A percentile compares a stretch with the other conserved stretches of the same genome.
Evolutionary conservation across 1,284 basidiomycete genomes (phyloP).

Genomic region (Coniferiporia sulphurascens): DNA sequence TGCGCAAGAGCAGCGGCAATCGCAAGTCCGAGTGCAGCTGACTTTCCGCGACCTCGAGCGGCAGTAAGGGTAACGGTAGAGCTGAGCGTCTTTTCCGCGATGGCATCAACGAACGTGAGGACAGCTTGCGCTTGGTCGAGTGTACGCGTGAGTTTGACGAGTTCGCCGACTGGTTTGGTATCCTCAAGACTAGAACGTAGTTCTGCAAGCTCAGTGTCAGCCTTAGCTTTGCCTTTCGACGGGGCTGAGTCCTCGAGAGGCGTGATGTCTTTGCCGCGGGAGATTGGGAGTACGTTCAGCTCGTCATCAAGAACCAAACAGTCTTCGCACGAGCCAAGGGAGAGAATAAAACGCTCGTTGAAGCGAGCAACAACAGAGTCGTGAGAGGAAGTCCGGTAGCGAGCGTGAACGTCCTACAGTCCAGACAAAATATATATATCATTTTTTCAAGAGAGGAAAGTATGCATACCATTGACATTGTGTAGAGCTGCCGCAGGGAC

Average conservation of each 20-base stretch:
- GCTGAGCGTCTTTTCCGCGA: conserved; percentile 88
- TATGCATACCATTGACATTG: conserved; percentile 88
- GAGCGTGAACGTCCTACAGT: conserved; percentile 85
- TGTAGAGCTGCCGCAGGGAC: conserved; percentile 89
- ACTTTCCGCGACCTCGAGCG: conserved; percentile 93
- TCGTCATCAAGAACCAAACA: conserved; percentile 97
- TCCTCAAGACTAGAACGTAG: conserved; percentile 80
- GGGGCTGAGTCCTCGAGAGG: conserved; percentile 45
- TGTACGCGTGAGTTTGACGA: conserved; percentile 90
- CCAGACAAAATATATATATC: background rate
- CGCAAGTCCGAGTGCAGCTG: conserved; percentile 90
- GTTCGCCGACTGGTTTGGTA: conserved; percentile 84
- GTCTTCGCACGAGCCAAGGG: conserved; percentile 85
- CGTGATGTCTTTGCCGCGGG: conserved; percentile 90
- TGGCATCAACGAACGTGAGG: conserved; percentile 89
- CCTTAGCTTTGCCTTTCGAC: conserved; percentile 45
- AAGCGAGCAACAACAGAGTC: conserved; percentile 91
- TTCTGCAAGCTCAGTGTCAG: conserved; percentile 68
- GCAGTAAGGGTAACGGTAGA: conserved; percentile 96
- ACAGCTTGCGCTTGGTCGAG: conserved; percentile 91
- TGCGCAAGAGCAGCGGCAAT: conserved; percentile 92
- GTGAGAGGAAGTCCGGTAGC: conserved; percentile 90
- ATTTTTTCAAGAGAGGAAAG: background rate
- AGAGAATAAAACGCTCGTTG: conserved; percentile 97
- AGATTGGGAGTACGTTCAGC: conserved; percentile 95